These are phyloP conservation scores for Sugiyamaella paludigena DNA, from an alignment of 1,139 yeast genomes.

Conservation along the genomic window DNA sequence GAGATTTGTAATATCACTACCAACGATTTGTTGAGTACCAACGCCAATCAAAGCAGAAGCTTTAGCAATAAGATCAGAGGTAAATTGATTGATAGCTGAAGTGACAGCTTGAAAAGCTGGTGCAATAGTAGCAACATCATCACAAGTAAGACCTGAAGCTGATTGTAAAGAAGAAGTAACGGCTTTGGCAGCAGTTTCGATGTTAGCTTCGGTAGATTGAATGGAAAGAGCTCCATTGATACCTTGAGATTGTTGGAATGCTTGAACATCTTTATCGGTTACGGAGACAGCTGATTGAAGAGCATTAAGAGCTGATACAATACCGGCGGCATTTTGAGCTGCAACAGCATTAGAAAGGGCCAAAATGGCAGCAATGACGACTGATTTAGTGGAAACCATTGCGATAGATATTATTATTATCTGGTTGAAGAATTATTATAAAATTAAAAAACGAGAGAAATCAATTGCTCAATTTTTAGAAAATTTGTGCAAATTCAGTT, in stretches of 20 bases:
- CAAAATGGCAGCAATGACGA: slow-evolving; percentile 9
- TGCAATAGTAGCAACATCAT: slow-evolving; percentile 11
- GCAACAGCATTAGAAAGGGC: slow-evolving; percentile 12
- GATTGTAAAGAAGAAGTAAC: slow-evolving; percentile 11
- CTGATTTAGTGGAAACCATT: slow-evolving; percentile 14
- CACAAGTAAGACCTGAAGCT: slow-evolving; percentile 10
- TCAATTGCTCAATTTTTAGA: not conserved
- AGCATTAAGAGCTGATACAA: slow-evolving; percentile 16
- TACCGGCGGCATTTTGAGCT: slow-evolving; percentile 18
- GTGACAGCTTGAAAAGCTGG: slow-evolving; percentile 13
- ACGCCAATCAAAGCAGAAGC: slow-evolving; percentile 24
- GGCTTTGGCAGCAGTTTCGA: slow-evolving; percentile 10
- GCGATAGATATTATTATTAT: too few species aligned
- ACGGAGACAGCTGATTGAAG: slow-evolving; percentile 16
- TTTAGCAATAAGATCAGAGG: slow-evolving; percentile 23
- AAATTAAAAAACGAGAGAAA: slow-evolving; percentile 10
- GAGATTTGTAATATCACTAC: slow-evolving; percentile 19
- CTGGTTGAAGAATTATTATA: too few species aligned
- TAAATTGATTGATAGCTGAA: slow-evolving; percentile 18
- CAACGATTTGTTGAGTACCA: slow-evolving; percentile 25
- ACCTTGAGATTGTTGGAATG: slow-evolving; percentile 18
- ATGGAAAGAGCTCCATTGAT: slow-evolving; percentile 22
- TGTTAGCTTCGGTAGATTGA: slow-evolving; percentile 14
- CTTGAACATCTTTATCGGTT: slow-evolving; percentile 20
- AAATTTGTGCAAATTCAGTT: not conserved